A percentile compares a stretch with the other conserved stretches of the same genome.
Evolutionary conservation across 2,329 filamentous ascomycete species (phyloP).

Genomic region (Paecilomyces sp.): DNA sequence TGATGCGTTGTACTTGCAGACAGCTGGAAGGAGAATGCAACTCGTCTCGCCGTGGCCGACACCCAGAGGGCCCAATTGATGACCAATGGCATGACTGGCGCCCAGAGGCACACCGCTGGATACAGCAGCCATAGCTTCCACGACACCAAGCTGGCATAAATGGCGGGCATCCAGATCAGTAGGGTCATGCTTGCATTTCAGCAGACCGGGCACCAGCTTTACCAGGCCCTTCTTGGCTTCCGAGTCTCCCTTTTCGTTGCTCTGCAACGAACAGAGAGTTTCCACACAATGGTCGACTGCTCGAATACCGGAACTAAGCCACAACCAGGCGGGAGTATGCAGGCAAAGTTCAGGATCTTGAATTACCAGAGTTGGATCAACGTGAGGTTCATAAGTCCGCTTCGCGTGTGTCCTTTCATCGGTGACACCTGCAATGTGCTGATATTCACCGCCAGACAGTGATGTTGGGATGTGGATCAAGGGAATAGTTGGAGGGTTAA

Average conservation of each 20-base stretch:
- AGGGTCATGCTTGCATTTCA: conserved; percentile 13
- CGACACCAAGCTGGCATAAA: conserved; percentile 23
- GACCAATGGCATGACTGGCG: conserved; percentile 38
- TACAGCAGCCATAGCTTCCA: conserved; percentile 39
- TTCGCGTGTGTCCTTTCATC: conserved; percentile 12
- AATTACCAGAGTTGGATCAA: conserved; percentile 7
- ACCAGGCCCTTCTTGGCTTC: conserved; percentile 15
- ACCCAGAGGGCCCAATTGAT: conserved; percentile 40
- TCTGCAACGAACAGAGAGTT: conserved; percentile 13
- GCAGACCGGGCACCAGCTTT: conserved; percentile 13
- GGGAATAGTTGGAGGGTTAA: conserved; percentile 1
- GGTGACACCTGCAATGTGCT: conserved; percentile 33
- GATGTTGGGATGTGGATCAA: conserved; percentile 35
- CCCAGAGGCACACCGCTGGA: conserved; percentile 28
- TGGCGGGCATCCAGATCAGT: conserved; percentile 12
- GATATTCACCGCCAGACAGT: conserved; percentile 37
- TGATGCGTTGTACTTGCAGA: conserved; percentile 43
- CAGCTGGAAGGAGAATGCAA: conserved; percentile 42
- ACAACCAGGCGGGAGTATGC: conserved; percentile 18
- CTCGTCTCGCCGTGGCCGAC: conserved; percentile 50
- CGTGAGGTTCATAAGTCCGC: conserved; percentile 2
- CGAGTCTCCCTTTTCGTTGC: conserved; percentile 2
- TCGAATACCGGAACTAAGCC: conserved; percentile 19
- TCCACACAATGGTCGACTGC: conserved; percentile 24
- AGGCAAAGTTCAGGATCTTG: conserved; percentile 15